Conservation (phyloP, 495 filamentous ascomycete genomes). For the Hyphodiscus hymeniophilus region DNA sequence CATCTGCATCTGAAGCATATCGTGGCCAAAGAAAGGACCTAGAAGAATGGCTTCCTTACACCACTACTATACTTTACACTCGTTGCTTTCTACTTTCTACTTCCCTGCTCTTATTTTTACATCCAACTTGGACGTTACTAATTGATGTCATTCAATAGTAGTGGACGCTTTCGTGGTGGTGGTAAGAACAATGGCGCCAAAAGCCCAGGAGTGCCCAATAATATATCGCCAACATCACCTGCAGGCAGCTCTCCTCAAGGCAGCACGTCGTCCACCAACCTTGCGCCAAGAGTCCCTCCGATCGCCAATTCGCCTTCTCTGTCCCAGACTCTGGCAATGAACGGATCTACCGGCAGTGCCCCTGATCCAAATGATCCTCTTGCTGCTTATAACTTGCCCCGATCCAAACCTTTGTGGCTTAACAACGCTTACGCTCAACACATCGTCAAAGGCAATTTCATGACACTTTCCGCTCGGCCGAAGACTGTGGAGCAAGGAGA, state of each 20-base stretch:
- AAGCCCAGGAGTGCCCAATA: conserved; percentile 28
- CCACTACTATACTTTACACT: no score
- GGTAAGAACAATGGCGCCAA: conserved; percentile 42
- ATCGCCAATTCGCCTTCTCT: conserved; percentile 53
- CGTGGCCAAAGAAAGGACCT: no score
- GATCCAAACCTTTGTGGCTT: conserved; percentile 51
- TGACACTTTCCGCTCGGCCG: conserved; percentile 84
- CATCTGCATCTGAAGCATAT: no score
- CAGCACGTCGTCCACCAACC: conserved; percentile 36
- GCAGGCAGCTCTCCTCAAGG: conserved; percentile 29
- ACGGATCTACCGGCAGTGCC: conserved; percentile 32
- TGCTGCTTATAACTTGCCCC: conserved; percentile 39
- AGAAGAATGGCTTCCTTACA: no score
- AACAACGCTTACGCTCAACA: conserved; percentile 73
- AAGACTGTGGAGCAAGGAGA: conserved; percentile 85
- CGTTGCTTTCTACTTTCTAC: neutral
- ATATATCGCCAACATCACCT: conserved; percentile 40
- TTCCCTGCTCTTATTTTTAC: neutral
- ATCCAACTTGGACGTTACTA: no score
- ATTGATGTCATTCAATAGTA: conserved; percentile 13
- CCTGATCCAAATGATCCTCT: conserved; percentile 38
- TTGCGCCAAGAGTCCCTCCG: conserved; percentile 43
- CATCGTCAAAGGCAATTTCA: conserved; percentile 92
- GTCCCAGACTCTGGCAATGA: conserved; percentile 41
- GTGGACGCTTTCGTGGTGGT: conserved; percentile 29